Evolutionary conservation across 108 stramenopile species (phyloP).

Genomic region (Aurantiochytrium sp.): DNA sequence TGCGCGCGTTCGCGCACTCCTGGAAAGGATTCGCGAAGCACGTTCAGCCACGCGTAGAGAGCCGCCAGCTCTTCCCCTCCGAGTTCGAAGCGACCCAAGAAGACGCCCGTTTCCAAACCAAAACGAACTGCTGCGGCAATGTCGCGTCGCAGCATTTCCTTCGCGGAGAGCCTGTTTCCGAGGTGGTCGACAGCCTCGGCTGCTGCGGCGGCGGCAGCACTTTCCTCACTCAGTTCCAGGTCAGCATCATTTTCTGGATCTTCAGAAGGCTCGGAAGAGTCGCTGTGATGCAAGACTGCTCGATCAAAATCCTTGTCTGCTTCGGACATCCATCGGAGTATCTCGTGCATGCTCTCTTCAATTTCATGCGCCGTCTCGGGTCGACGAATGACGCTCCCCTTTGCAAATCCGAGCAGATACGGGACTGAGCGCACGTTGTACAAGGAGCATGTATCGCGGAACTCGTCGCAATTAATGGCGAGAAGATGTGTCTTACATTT

Average conservation of each 20-base stretch:
- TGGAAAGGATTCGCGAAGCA: constrained; percentile 7
- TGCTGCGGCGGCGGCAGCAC: neutral
- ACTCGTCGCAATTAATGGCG: neutral
- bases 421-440: neutral
- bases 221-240: neutral
- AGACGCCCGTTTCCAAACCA: neutral
- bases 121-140: neutral
- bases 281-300: neutral
- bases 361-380: neutral
- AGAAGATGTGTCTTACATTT: neutral
- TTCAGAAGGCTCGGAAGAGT: neutral
- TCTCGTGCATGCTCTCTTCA: neutral
- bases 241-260: neutral
- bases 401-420: neutral
- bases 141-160: neutral
- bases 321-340: neutral
- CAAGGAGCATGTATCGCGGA: neutral
- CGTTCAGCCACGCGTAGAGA: neutral
- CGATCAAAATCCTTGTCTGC: neutral
- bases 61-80: neutral
- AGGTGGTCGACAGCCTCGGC: neutral
- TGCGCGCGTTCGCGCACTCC: neutral
- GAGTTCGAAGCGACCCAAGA: neutral
- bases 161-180: neutral
- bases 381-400: neutral